Percentiles rank a stretch among this genome's conserved stretches.
Evolutionary conservation across 805 yeast genomes (phyloP).

Genomic region (Metschnikowia orientalis): DNA sequence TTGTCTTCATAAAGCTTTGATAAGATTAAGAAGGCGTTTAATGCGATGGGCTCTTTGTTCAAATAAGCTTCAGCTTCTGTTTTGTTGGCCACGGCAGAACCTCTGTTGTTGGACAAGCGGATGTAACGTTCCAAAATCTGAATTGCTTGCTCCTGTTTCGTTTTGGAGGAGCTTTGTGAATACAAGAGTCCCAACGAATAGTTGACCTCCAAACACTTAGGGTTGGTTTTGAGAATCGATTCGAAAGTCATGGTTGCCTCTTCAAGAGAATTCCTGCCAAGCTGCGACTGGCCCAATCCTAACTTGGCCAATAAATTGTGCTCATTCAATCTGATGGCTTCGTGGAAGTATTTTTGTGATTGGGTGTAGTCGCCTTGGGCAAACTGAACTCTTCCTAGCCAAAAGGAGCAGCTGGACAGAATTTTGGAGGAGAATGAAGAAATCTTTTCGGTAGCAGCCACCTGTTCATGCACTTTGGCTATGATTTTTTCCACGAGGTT

Average conservation of each 20-base stretch:
- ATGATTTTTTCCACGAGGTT: conserved; percentile 55
- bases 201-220: conserved; percentile 68
- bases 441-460: conserved; percentile 18
- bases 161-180: conserved; percentile 43
- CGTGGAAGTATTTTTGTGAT: conserved; percentile 70
- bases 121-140: conserved; percentile 66
- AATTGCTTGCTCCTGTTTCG: conserved; percentile 52
- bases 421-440: conserved; percentile 28
- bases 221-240: conserved; percentile 57
- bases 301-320: conserved; percentile 64
- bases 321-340: conserved; percentile 62
- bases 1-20: conserved; percentile 66
- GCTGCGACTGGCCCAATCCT: conserved; percentile 84
- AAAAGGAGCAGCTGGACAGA: conserved; percentile 47
- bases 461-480: conserved; percentile 37
- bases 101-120: conserved; percentile 51
- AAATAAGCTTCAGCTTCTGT: conserved; percentile 22
- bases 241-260: conserved; percentile 88
- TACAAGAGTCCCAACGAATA: conserved; percentile 75
- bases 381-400: conserved; percentile 82
- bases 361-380: conserved; percentile 54
- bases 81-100: conserved; percentile 22
- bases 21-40: conserved; percentile 63
- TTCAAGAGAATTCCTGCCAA: conserved; percentile 64
- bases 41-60: conserved; percentile 51